Evolutionary conservation across 768 basidiomycete genomes (phyloP), one percentile per base, ranked within the genome.

Genomic region (Coprinopsis sp.): DNA sequence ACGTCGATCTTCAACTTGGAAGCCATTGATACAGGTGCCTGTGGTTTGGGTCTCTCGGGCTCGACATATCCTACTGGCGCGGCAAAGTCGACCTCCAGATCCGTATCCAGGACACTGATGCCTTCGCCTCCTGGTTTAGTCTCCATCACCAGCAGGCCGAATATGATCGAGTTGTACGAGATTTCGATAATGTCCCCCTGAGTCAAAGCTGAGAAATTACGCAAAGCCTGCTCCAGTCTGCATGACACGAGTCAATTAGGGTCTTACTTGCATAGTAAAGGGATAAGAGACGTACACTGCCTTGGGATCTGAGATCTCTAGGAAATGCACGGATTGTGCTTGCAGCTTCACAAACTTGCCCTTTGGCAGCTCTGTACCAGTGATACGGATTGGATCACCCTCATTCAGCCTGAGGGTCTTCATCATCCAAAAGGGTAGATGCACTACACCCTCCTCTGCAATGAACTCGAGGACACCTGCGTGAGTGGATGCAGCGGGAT

Each of bases 341-440:
- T 99, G 96, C 37, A 99, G 72, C 66, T 99, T 99, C 61, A 99
- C 89, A 43, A 94, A 74, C 67, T 93, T 92, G 51, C 95, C 96
- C 65, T 98, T 98, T 0, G 82, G 82, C 13, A 97, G 75, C 50
- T 87, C 82, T 2, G 87, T 76, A 6, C 95, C 93, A 4, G 87
- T 93, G 43, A 98, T 84, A 34, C 93, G 84, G 50, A 99, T 89
- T 10, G 91, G 82, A 68, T 98, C 96, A 11, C 96, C 96, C 66
- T 99, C 96, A 46, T 84, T 84, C 22, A 99, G 68, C 22, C 91
- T 81, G 16, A 99, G 71, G 4, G 91, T 93, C 70, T 88, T 93
- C 95, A 99, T 99, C 90, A 99, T 95, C 96, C 96, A 99, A 56
- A 92, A 87, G 0, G 96, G 96, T 13, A 99, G 73, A 71, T 98